phyloP scores from a whole-genome alignment of 2,329 filamentous ascomycete species.

The Exophiala dermatitidis region DNA sequence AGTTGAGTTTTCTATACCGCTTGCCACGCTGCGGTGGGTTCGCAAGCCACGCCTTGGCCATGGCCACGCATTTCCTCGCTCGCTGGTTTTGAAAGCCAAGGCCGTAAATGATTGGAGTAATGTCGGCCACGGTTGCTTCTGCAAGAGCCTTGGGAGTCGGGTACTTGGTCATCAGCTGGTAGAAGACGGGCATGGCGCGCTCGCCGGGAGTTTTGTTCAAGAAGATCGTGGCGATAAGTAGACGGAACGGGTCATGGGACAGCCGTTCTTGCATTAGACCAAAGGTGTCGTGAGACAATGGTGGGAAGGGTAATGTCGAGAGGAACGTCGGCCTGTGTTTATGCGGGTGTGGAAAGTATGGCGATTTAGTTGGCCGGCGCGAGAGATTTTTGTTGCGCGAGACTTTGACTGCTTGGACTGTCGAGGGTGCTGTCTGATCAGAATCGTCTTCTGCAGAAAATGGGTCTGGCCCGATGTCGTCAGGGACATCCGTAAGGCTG shows the following conservation, averaged over 20 bases:
- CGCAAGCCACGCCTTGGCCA: slow-evolving; percentile 62
- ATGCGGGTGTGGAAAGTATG: slow-evolving; percentile 36
- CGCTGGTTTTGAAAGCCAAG: slow-evolving; percentile 66
- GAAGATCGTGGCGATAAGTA: slow-evolving; percentile 76
- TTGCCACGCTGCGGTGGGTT: slow-evolving; percentile 54
- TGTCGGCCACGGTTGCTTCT: slow-evolving; percentile 47
- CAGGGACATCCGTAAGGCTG: slow-evolving; percentile 32
- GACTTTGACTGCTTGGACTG: slow-evolving; percentile 14
- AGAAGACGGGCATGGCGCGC: slow-evolving; percentile 68
- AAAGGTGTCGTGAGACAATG: slow-evolving; percentile 56
- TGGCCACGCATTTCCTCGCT: slow-evolving; percentile 58
- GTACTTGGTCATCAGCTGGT: slow-evolving; percentile 59
- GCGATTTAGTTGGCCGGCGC: slow-evolving; percentile 30
- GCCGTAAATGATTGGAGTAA: slow-evolving; percentile 58
- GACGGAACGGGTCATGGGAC: slow-evolving; percentile 65
- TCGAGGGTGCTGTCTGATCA: slow-evolving; percentile 2
- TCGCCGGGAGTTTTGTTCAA: slow-evolving; percentile 72
- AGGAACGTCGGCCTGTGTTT: slow-evolving; percentile 29
- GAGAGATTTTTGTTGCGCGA: slow-evolving; percentile 2
- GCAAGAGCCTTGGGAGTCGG: slow-evolving; percentile 60
- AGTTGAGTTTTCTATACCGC: slow-evolving; percentile 52
- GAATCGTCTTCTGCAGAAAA: slow-evolving; percentile 3
- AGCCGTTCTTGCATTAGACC: slow-evolving; percentile 80
- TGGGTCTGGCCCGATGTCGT: slow-evolving; percentile 28
- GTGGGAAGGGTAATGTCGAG: slow-evolving; percentile 56